A percentile compares a stretch with the other conserved stretches of the same genome.
Conservation (phyloP, 768 basidiomycete species). For the Dictyophora rubrovolvata region DNA sequence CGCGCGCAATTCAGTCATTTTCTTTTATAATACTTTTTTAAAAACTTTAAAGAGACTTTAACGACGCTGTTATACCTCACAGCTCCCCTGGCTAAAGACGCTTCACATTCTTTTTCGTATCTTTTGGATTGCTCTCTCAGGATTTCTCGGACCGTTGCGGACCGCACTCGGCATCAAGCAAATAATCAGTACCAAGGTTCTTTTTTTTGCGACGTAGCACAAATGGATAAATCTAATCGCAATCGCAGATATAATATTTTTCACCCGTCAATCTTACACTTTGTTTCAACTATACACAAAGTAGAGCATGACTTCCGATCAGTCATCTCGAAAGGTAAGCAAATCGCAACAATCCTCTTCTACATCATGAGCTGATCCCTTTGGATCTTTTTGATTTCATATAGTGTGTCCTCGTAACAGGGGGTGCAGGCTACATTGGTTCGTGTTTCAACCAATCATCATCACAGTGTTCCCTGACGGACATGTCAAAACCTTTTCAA, state of each 20-base stretch:
- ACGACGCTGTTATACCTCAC: not conserved
- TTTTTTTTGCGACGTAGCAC: too few relatives aligned
- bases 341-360: too few relatives aligned
- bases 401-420: slow-evolving; percentile 59
- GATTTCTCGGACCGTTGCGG: not conserved
- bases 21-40: not conserved
- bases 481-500: not conserved
- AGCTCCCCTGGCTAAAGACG: too few relatives aligned
- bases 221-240: too few relatives aligned
- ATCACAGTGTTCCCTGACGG: slow-evolving; percentile 9
- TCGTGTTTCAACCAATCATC: slow-evolving; percentile 13
- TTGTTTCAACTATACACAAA: too few relatives aligned
- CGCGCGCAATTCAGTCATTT: not conserved
- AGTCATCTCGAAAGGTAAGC: not conserved
- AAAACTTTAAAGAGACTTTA: not conserved
- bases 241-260: too few relatives aligned
- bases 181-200: too few relatives aligned
- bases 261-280: too few relatives aligned
- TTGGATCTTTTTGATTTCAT: too few relatives aligned
- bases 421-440: slow-evolving; percentile 91
- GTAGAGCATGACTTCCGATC: not conserved
- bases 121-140: not conserved
- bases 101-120: not conserved
- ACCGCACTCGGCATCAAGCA: not conserved
- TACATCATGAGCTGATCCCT: too few relatives aligned